These are phyloP conservation scores for Lactarius indigo DNA, from an alignment of 768 basidiomycete genomes.

Conservation along the genomic window DNA sequence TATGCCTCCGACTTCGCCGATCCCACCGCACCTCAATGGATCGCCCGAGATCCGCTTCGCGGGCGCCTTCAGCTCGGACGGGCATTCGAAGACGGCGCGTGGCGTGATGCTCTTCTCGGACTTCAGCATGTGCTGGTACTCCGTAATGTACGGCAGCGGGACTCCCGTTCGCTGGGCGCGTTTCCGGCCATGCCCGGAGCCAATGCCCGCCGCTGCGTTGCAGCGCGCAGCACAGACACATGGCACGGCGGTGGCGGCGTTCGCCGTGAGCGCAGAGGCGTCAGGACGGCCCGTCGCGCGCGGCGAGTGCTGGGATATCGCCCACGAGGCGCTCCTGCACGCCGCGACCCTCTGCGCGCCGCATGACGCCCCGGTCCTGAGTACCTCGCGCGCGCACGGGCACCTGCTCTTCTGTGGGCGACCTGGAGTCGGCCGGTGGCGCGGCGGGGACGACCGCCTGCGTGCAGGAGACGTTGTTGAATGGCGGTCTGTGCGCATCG, in stretches of 20 bases:
- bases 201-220: too few species aligned
- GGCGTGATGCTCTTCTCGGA: constrained; percentile 46
- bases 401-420: constrained; percentile 47
- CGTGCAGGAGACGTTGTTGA: constrained; percentile 54
- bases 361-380: constrained; percentile 44
- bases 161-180: constrained; percentile 36
- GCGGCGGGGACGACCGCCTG: constrained; percentile 49
- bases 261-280: too few species aligned
- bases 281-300: too few species aligned
- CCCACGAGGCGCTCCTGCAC: constrained; percentile 45
- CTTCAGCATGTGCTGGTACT: constrained; percentile 48
- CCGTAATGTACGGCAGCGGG: constrained; percentile 37
- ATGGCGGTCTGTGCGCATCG: constrained; percentile 40
- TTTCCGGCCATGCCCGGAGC: too few species aligned
- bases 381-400: constrained; percentile 50
- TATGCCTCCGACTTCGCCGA: constrained; percentile 34
- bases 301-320: too few species aligned
- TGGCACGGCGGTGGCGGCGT: too few species aligned
- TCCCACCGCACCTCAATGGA: constrained; percentile 35
- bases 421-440: constrained; percentile 43
- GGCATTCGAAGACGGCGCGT: constrained; percentile 31
- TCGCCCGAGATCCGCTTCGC: constrained; percentile 30
- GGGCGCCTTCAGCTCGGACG: constrained; percentile 33
- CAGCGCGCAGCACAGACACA: too few species aligned
- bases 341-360: constrained; percentile 40